A percentile compares a stretch with the other conserved stretches of the same genome.
Evolutionary conservation across 169 alveolate species (phyloP).

Genomic region (Besnoitia besnoiti): DNA sequence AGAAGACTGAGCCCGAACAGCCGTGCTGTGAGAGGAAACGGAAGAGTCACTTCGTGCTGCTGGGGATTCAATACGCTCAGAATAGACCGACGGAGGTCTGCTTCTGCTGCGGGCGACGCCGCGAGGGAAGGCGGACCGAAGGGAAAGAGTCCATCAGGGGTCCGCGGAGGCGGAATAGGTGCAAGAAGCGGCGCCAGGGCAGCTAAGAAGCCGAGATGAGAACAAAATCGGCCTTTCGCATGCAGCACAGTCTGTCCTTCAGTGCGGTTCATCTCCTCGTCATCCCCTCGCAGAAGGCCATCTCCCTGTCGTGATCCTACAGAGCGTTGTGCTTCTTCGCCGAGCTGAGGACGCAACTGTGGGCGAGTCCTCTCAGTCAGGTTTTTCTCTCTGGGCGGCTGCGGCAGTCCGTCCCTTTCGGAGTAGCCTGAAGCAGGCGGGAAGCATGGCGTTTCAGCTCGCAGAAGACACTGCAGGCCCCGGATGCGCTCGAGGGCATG

Average conservation of each 20-base stretch:
- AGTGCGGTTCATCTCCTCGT: too few relatives aligned
- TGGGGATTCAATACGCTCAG: neutral
- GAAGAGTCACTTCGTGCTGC: neutral
- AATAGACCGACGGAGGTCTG: neutral
- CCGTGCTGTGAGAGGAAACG: conserved; percentile 11
- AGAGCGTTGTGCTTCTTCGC: too few relatives aligned
- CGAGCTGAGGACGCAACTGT: too few relatives aligned
- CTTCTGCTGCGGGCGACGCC: neutral
- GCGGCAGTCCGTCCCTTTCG: too few relatives aligned
- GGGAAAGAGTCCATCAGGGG: neutral
- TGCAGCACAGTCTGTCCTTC: too few relatives aligned
- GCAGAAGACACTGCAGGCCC: neutral
- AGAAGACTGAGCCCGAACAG: conserved; percentile 15
- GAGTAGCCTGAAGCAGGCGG: too few relatives aligned
- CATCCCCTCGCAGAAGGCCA: too few relatives aligned
- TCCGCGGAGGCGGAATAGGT: neutral
- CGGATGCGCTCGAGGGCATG: neutral
- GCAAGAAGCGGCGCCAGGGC: neutral
- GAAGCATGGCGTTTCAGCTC: too few relatives aligned
- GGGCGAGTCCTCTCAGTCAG: too few relatives aligned
- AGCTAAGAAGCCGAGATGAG: neutral
- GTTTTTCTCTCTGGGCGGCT: too few relatives aligned
- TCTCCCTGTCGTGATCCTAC: too few relatives aligned
- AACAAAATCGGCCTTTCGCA: too few relatives aligned
- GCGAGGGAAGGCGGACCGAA: neutral